phyloP scores from a whole-genome alignment of 2,329 filamentous ascomycete species.

The Alternaria longipes region DNA sequence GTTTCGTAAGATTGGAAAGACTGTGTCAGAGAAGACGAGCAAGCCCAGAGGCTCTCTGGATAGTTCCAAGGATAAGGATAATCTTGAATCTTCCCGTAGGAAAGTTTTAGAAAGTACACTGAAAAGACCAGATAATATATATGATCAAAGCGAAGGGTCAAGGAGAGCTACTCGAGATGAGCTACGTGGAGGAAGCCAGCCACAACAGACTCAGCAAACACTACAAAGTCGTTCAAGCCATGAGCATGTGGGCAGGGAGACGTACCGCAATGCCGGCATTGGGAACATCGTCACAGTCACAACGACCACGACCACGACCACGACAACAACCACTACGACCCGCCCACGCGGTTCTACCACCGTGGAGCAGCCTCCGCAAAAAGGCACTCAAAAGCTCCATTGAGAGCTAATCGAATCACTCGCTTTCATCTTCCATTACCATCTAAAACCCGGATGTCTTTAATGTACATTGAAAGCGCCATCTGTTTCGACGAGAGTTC shows the following conservation, averaged over 20 bases:
- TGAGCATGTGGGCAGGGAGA: constrained; percentile 41
- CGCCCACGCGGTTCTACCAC: constrained; percentile 47
- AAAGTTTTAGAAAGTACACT: constrained; percentile 18
- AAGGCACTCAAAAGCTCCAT: neutral
- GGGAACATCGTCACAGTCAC: constrained; percentile 48
- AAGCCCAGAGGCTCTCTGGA: constrained; percentile 27
- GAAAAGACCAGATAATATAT: constrained; percentile 13
- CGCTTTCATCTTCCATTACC: neutral
- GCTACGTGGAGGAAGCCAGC: neutral
- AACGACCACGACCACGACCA: constrained; percentile 39
- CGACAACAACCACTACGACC: constrained; percentile 47
- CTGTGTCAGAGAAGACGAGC: constrained; percentile 29
- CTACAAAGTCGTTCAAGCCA: constrained; percentile 30
- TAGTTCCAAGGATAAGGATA: constrained; percentile 30
- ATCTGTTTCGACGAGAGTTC: neutral
- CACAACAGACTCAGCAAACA: constrained; percentile 20
- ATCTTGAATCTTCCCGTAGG: constrained; percentile 21
- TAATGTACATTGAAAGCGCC: neutral
- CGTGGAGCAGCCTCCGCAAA: constrained; percentile 28
- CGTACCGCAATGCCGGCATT: constrained; percentile 42
- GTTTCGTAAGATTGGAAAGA: constrained; percentile 30
- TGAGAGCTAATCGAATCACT: neutral
- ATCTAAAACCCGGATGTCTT: neutral
- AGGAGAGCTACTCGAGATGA: constrained; percentile 1
- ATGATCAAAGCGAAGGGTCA: constrained; percentile 14